Base-by-base conservation (phyloP, 495 filamentous ascomycete genomes). In the Aspergillus asperescens region DNA sequence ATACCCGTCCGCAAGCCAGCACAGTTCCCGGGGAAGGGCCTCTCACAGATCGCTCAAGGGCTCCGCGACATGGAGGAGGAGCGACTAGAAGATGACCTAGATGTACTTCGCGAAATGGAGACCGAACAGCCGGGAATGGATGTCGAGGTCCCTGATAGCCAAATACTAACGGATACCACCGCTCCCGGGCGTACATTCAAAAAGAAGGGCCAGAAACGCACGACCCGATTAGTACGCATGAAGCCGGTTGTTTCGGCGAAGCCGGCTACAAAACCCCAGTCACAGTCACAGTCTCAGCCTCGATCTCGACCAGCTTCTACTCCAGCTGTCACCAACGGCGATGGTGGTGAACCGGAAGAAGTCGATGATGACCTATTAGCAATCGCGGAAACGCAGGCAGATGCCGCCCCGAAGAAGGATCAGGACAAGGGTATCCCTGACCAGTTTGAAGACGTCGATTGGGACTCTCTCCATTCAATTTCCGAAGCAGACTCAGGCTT, bases 171-270 rank as follows among this genome's bases (percentile, higher is more conserved):
- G 37, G 80, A 79, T 1, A 70, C 75, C 9, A 77, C 79, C 0
- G 58, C 80, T 16, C 80, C 80, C 0, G 59, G 80, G 16, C 81
- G 78, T 43, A 68, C 80, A 2, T 96, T 84, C 73, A 96, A 95
- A 73, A 97, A 97, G 78, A 89, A 85, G 68, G 92, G 92, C 0
- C 83, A 89, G 62, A 97, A 97, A 69, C 79, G 92, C 35, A 89
- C 87, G 28, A 95, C 92, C 2, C 75, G 87, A 44, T 68, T 78
- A 32, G 82, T 86, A n/a, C 86, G 80, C 32, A 92, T 95, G 83
- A 81, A 71, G 62, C 80, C 80, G 0, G 74, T 77, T 10, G 44
- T 64, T 10, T 56, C 61, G 46, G 18, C 40, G 2, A 40, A 29
- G 12, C 63, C 46, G 55, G 7, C 32, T 15, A 39, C 50, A 58